Conservation (phyloP, 768 basidiomycete genomes). For the Mycena floridula region DNA sequence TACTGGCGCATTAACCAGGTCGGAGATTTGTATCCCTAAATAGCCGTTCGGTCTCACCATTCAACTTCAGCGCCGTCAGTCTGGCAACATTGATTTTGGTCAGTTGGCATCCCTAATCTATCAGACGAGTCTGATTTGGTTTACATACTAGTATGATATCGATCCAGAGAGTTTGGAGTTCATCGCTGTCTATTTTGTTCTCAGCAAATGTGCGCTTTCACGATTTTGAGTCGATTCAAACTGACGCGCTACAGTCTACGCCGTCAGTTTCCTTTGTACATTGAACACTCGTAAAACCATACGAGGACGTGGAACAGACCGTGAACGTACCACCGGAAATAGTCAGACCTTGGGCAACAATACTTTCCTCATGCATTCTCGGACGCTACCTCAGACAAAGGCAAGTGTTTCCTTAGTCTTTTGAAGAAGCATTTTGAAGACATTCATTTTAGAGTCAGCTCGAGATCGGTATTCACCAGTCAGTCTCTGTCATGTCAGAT, state of each 20-base stretch:
- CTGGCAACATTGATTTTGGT: constrained; percentile 32
- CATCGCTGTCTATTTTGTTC: constrained; percentile 50
- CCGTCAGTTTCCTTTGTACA: constrained; percentile 35
- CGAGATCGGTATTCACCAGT: constrained; percentile 25
- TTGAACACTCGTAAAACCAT: constrained; percentile 50
- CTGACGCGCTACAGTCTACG: constrained; percentile 26
- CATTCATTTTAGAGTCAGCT: constrained; percentile 19
- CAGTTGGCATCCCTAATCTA: constrained; percentile 5
- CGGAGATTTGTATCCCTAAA: neutral
- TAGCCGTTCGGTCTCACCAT: neutral
- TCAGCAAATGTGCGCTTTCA: constrained; percentile 46
- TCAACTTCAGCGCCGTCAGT: constrained; percentile 32
- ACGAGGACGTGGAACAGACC: constrained; percentile 47
- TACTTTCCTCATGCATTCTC: no score
- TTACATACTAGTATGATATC: constrained; percentile 38
- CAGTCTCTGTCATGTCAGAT: constrained; percentile 24
- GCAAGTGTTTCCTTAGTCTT: no score
- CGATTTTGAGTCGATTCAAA: neutral
- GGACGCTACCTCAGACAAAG: no score
- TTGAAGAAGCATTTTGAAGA: constrained; percentile 10
- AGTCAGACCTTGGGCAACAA: no score
- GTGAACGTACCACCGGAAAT: constrained; percentile 17
- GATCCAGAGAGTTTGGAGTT: constrained; percentile 49
- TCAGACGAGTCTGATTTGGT: neutral
- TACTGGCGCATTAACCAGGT: constrained; percentile 59